A percentile compares a stretch with the other conserved stretches of the same genome.
Conservation (phyloP, 139 green algal species). For the Closterium sp. region DNA sequence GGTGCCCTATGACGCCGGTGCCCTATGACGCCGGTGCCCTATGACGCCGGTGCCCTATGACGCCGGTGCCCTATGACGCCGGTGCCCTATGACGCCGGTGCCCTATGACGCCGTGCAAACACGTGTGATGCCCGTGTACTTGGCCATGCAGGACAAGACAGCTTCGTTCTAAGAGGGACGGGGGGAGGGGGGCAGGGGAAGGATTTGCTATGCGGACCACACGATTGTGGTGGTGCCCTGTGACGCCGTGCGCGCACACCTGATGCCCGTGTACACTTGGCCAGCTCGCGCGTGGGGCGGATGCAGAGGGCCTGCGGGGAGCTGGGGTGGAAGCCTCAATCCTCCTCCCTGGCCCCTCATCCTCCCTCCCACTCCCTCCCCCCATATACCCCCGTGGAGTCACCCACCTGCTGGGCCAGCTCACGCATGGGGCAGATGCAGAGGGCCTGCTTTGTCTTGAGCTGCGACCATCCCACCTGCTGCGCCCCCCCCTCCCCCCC, state of each 20-base stretch:
- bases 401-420: slow-evolving; percentile 72
- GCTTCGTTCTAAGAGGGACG: background rate
- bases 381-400: too few relatives aligned
- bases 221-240: background rate
- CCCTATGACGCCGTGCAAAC: too few relatives aligned
- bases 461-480: background rate
- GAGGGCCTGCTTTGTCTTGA: slow-evolving; percentile 82
- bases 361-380: background rate
- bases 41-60: too few relatives aligned
- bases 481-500: background rate
- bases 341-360: too few relatives aligned
- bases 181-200: background rate
- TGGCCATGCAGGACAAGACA: too few relatives aligned
- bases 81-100: too few relatives aligned
- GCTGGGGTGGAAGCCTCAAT: background rate
- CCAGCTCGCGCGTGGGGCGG: slow-evolving; percentile 95
- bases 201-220: background rate
- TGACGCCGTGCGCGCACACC: slow-evolving; percentile 27
- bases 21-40: too few relatives aligned
- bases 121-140: too few relatives aligned
- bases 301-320: slow-evolving; percentile 90
- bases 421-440: slow-evolving; percentile 97
- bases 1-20: too few relatives aligned
- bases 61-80: too few relatives aligned
- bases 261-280: slow-evolving; percentile 74